Evolutionary conservation across 176 grass and related monocot genomes (phyloP).

Genomic region (Puya raimondii): DNA sequence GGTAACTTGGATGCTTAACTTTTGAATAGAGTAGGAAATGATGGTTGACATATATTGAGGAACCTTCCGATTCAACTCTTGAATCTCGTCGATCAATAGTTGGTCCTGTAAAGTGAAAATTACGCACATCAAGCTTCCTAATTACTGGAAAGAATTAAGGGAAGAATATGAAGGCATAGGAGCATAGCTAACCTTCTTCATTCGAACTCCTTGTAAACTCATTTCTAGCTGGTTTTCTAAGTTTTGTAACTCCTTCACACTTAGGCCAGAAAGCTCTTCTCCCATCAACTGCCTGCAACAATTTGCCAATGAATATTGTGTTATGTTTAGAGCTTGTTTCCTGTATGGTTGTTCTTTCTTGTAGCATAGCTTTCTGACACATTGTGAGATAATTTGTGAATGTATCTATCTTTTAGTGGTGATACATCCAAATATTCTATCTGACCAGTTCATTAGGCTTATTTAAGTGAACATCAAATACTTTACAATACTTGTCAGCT

Average conservation of each 20-base stretch:
- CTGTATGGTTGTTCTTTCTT: no score
- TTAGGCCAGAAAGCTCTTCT: slow-evolving; percentile 44
- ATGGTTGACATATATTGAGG: neutral
- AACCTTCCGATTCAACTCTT: slow-evolving; percentile 20
- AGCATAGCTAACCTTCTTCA: slow-evolving; percentile 25
- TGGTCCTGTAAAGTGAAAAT: slow-evolving; percentile 11
- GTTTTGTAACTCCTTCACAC: slow-evolving; percentile 34
- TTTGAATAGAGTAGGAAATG: neutral
- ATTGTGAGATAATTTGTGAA: no score
- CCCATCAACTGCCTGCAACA: slow-evolving; percentile 40
- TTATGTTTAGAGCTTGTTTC: neutral
- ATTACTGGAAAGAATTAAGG: neutral
- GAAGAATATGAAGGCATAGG: neutral
- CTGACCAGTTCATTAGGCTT: no score
- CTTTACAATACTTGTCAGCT: no score
- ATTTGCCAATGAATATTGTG: neutral
- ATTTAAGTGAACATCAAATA: no score
- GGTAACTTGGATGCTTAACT: slow-evolving; percentile 1
- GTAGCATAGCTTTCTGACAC: no score
- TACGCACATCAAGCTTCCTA: neutral
- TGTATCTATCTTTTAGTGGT: no score
- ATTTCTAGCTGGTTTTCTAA: slow-evolving; percentile 36
- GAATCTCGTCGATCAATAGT: slow-evolving; percentile 24
- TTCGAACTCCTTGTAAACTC: slow-evolving; percentile 29
- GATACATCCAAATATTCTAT: no score